Percentiles rank a stretch among this genome's conserved stretches.
phyloP scores from a whole-genome alignment of 2,329 filamentous ascomycete species.

The Cladosporium halotolerans region DNA sequence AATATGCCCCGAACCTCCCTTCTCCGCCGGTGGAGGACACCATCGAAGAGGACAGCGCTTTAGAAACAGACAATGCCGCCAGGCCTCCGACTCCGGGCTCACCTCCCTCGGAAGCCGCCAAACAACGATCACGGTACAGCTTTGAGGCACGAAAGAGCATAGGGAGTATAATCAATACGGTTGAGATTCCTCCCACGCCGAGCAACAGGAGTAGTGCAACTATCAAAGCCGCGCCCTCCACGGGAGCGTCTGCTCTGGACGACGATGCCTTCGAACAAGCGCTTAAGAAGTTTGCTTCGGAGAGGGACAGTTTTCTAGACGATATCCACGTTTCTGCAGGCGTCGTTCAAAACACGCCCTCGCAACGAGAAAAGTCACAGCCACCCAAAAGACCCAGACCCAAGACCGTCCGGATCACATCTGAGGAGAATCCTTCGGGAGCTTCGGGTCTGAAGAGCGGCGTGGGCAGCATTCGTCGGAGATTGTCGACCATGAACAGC shows the following conservation, averaged over 20 bases:
- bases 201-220: conserved; percentile 62
- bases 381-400: conserved; percentile 53
- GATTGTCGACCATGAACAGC: conserved; percentile 96
- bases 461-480: conserved; percentile 81
- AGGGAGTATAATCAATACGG: conserved; percentile 41
- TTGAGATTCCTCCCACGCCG: conserved; percentile 41
- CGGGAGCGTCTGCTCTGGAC: conserved; percentile 41
- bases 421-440: conserved; percentile 49
- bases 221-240: conserved; percentile 44
- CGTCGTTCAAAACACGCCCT: conserved; percentile 48
- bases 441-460: conserved; percentile 48
- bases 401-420: conserved; percentile 74
- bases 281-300: conserved; percentile 88
- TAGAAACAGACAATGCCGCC: conserved; percentile 47
- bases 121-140: conserved; percentile 38
- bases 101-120: conserved; percentile 32
- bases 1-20: conserved; percentile 14
- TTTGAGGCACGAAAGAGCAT: conserved; percentile 47
- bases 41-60: conserved; percentile 55
- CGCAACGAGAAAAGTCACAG: conserved; percentile 48
- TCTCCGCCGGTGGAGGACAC: conserved; percentile 46
- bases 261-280: conserved; percentile 94
- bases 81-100: conserved; percentile 41
- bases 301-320: conserved; percentile 86
- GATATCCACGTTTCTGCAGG: conserved; percentile 86